Percentiles rank a stretch among this genome's conserved stretches.
Evolutionary conservation across 495 filamentous ascomycete genomes (phyloP).

Genomic region (Coniosporium apollinis): DNA sequence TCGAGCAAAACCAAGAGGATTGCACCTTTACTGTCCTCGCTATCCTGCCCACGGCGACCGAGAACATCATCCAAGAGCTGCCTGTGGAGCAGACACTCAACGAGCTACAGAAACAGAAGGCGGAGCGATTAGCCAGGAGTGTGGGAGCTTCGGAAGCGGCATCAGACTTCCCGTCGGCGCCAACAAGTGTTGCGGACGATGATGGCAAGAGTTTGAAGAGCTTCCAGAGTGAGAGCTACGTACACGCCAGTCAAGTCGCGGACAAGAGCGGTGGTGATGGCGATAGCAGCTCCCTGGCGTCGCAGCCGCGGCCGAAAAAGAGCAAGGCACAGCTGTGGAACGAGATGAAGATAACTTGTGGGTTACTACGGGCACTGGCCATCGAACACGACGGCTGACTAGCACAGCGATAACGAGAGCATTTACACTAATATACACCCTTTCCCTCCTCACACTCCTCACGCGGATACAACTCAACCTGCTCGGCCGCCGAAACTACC

Average conservation of each 20-base stretch:
- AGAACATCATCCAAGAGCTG: conserved; percentile 72
- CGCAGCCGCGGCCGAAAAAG: conserved; percentile 37
- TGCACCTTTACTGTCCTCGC: conserved; percentile 96
- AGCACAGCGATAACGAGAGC: conserved; percentile 67
- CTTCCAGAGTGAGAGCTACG: conserved; percentile 59
- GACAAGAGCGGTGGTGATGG: conserved; percentile 28
- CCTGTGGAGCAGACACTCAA: conserved; percentile 79
- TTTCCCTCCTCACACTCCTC: conserved; percentile 76
- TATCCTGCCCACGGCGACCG: conserved; percentile 76
- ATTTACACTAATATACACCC: conserved; percentile 80
- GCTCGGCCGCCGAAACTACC: conserved; percentile 83
- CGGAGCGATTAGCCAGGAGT: conserved; percentile 48
- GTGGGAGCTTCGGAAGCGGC: conserved; percentile 31
- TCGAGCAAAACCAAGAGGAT: conserved; percentile 97
- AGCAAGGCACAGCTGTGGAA: conserved; percentile 91
- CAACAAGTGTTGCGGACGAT: conserved; percentile 69
- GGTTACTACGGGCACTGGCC: conserved; percentile 18
- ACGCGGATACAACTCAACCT: conserved; percentile 96
- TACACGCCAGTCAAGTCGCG: conserved; percentile 61
- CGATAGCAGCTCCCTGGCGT: conserved; percentile 16
- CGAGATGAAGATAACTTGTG: conserved; percentile 91
- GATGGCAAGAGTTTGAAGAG: conserved; percentile 63
- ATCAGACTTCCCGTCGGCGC: conserved; percentile 45
- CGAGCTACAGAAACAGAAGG: conserved; percentile 87
- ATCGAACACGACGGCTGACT: not conserved